phyloP scores from a whole-genome alignment of 495 filamentous ascomycete genomes.

The Massariosphaeria phaeospora region DNA sequence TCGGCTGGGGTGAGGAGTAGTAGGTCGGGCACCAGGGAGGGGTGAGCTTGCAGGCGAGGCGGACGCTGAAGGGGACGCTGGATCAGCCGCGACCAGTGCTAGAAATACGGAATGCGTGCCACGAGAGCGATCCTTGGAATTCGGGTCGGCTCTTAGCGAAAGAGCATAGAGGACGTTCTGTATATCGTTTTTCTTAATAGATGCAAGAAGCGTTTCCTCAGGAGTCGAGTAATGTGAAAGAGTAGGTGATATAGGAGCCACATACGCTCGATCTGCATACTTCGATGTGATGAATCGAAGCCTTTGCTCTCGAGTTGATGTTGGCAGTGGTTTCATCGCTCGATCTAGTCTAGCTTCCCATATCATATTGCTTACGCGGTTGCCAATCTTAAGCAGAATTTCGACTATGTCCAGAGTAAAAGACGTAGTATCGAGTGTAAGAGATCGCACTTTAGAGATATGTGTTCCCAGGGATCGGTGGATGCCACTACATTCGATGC shows the following conservation, averaged over 20 bases:
- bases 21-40: conserved; percentile 35
- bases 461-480: conserved; percentile 95
- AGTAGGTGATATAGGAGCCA: conserved; percentile 70
- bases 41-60: conserved; percentile 42
- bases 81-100: conserved; percentile 90
- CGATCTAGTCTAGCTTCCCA: conserved; percentile 86
- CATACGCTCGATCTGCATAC: conserved; percentile 78
- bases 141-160: conserved; percentile 81
- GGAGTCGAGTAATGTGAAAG: conserved; percentile 72
- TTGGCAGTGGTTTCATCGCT: conserved; percentile 60
- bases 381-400: conserved; percentile 86
- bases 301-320: conserved; percentile 80
- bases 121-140: conserved; percentile 78
- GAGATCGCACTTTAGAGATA: conserved; percentile 92
- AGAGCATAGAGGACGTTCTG: conserved; percentile 87
- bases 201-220: conserved; percentile 87
- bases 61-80: conserved; percentile 59
- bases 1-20: conserved; percentile 39
- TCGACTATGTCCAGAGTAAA: conserved; percentile 96
- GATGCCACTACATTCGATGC: conserved; percentile 97
- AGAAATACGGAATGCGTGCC: conserved; percentile 85
- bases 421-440: conserved; percentile 89
- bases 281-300: conserved; percentile 92
- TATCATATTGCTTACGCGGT: conserved; percentile 90
- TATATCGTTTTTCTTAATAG: conserved; percentile 90